A percentile compares a stretch with the other conserved stretches of the same genome.
Evolutionary conservation across 1,284 basidiomycete species (phyloP).

Genomic region (Ustanciosporium gigantosporum): DNA sequence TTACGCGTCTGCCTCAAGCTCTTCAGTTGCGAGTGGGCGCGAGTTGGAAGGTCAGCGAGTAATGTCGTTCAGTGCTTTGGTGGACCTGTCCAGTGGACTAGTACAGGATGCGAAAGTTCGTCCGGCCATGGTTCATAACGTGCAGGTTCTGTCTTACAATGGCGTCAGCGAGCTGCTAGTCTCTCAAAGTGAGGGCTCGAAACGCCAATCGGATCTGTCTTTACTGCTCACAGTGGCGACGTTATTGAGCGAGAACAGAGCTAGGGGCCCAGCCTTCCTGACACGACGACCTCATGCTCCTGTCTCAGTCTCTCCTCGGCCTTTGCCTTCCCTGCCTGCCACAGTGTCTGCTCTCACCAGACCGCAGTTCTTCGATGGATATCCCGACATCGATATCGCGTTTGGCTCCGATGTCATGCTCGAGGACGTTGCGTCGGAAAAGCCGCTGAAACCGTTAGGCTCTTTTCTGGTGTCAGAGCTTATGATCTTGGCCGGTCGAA

Average conservation of each 20-base stretch:
- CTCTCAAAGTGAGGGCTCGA: slow-evolving; percentile 1
- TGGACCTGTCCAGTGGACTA: slow-evolving; percentile 69
- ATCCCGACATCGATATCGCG: slow-evolving; percentile 23
- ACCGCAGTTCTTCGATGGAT: slow-evolving; percentile 44
- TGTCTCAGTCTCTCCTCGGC: slow-evolving; percentile 15
- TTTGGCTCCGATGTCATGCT: background rate
- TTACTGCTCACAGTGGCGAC: slow-evolving; percentile 62
- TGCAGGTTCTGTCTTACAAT: slow-evolving; percentile 73
- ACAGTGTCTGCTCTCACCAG: background rate
- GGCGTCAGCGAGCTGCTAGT: slow-evolving; percentile 64
- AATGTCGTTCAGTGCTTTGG: slow-evolving; percentile 79
- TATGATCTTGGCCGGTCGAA: slow-evolving; percentile 80
- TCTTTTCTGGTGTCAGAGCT: slow-evolving; percentile 72
- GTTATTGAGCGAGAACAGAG: slow-evolving; percentile 16
- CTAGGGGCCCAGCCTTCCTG: slow-evolving; percentile 1
- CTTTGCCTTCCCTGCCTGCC: slow-evolving; percentile 7
- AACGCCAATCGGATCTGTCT: slow-evolving; percentile 57
- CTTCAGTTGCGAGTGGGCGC: no score
- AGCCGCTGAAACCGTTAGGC: slow-evolving; percentile 2
- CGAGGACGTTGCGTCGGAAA: background rate
- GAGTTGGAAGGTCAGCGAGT: slow-evolving; percentile 63
- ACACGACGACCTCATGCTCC: background rate
- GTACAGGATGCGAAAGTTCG: slow-evolving; percentile 74
- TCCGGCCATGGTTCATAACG: slow-evolving; percentile 73
- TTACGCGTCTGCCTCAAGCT: slow-evolving; percentile 3